phyloP scores from a whole-genome alignment of 169 alveolate genomes.

The Cryptosporidium sp. region DNA sequence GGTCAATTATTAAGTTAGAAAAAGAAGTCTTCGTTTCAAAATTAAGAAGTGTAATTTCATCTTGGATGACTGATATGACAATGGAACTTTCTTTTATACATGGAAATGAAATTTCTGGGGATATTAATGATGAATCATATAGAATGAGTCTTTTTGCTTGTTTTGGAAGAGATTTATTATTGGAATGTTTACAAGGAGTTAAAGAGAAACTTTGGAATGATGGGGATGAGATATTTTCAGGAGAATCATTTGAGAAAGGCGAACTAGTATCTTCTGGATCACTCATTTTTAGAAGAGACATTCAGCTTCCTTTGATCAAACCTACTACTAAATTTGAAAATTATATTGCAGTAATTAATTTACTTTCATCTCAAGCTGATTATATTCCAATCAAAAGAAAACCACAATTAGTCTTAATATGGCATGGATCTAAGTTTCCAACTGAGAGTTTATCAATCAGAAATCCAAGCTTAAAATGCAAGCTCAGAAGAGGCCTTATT shows the following conservation, averaged over 20 bases:
- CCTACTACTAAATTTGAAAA: conserved; percentile 23
- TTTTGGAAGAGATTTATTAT: conserved; percentile 41
- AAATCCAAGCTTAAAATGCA: background rate
- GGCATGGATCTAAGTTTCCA: conserved; percentile 33
- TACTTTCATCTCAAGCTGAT: conserved; percentile 59
- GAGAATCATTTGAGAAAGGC: background rate
- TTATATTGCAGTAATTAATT: conserved; percentile 20
- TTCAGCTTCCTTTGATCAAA: conserved; percentile 29
- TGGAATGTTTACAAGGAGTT: conserved; percentile 33
- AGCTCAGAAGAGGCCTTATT: background rate
- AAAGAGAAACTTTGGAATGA: conserved; percentile 27
- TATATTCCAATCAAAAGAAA: conserved; percentile 54
- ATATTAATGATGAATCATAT: background rate
- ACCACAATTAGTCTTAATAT: conserved; percentile 26
- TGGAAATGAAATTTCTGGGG: conserved; percentile 11
- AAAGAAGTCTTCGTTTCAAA: conserved; percentile 20
- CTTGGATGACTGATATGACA: conserved; percentile 54
- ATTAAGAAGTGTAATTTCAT: background rate
- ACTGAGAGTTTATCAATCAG: background rate
- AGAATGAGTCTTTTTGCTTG: conserved; percentile 2
- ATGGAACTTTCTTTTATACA: conserved; percentile 56
- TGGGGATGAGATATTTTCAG: background rate
- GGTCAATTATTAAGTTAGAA: background rate
- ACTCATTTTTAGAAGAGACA: conserved; percentile 20
- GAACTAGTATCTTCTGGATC: background rate